Base-by-base conservation (phyloP, 768 basidiomycete genomes). In the Serendipita vermifera region DNA sequence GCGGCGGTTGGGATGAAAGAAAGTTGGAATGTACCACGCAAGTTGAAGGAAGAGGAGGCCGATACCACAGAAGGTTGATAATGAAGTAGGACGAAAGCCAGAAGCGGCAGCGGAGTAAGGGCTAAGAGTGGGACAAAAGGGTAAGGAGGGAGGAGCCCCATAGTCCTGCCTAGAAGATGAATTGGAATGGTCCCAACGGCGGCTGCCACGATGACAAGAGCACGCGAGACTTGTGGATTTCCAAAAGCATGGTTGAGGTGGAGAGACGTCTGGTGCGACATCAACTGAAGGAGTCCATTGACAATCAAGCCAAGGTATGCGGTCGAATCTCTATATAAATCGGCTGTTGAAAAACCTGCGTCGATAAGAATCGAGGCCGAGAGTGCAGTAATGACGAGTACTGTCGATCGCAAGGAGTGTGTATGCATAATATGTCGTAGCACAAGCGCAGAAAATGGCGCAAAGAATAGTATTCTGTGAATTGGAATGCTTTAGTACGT, bases 1-100 rank as follows among this genome's bases (percentile, higher is more conserved):
- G 2, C 60, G 55, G 38, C 41, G 20, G 31, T 54, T 14, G 38
- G 59, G 22, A 59, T 54, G 2, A 36, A 38, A 2, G 63, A 55
- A 4, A 51, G 27, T 31, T 32, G 26, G 54, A 20, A 29, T 14
- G 35, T n/a, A 11, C 40, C 38, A 24, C 39, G 24, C 9, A 46
- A 43, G n/a, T 57, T 32, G 38, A 55, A 55, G 15, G 55, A 32
- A 11, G 55, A 33, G 13, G 3, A 61, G 54, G 3, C 61, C 62
- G 48, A 22, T 20, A 51, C 3, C 2, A 51, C 32, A 26, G 24
- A 29, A 9, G 46, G 46, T 9, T 51, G 29, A 29, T 51, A 26
- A 26, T 22, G 31, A 7, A 22, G 22, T 7, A 51, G 22, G 5
- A 51, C 46, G 9, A 51, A 26, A 7, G 46, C 46, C 9, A 51